These are phyloP conservation scores for Sarocladiaceae sp. DNA, from an alignment of 2,329 filamentous ascomycete genomes.

Conservation along the genomic window DNA sequence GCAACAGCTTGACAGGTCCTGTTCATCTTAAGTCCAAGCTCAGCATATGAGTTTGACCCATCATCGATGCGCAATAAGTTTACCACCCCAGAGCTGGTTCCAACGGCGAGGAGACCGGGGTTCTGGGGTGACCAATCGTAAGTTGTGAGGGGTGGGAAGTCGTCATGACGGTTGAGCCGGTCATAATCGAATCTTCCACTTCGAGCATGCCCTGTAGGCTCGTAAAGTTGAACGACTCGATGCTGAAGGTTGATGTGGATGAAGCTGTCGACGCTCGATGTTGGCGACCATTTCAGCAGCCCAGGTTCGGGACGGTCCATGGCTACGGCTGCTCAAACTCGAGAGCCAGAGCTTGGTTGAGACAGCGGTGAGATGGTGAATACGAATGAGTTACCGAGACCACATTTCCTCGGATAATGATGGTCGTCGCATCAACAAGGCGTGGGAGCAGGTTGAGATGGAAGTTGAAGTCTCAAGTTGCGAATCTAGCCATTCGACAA, in stretches of 20 bases:
- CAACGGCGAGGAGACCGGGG: constrained; percentile 65
- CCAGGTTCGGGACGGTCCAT: constrained; percentile 58
- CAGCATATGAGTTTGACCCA: constrained; percentile 56
- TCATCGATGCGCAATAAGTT: constrained; percentile 69
- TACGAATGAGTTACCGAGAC: no score
- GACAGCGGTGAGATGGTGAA: no score
- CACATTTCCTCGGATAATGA: no score
- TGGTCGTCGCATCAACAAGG: no score
- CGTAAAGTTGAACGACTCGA: constrained; percentile 55
- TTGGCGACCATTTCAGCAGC: constrained; percentile 61
- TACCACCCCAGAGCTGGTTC: constrained; percentile 68
- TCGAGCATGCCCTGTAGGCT: constrained; percentile 53
- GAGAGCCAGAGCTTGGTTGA: neutral
- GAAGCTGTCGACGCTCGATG: constrained; percentile 51
- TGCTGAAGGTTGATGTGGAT: constrained; percentile 60
- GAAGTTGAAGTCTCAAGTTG: no score
- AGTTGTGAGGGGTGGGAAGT: constrained; percentile 57
- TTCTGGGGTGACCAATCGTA: constrained; percentile 61
- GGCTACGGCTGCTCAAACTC: neutral
- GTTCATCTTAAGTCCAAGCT: constrained; percentile 67
- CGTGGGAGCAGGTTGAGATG: no score
- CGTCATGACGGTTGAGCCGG: constrained; percentile 52
- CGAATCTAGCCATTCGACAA: no score
- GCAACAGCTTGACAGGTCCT: constrained; percentile 76
- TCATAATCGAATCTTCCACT: constrained; percentile 51